These are phyloP conservation scores for Pseudocercospora pini-densiflorae DNA, from an alignment of 2,329 filamentous ascomycete genomes.

Conservation along the genomic window DNA sequence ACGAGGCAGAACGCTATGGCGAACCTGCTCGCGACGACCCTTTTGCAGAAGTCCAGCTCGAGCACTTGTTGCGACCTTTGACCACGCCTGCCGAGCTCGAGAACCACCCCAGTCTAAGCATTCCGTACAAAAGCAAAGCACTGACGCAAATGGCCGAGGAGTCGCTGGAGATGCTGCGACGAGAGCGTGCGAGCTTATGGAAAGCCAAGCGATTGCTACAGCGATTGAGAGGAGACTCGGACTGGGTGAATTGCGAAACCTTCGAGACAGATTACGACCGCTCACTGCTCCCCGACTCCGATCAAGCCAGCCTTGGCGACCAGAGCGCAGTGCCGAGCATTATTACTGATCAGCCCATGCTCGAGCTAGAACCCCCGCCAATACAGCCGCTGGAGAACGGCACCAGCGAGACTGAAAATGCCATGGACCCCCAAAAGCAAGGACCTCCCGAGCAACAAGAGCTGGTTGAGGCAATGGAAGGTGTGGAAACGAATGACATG, in stretches of 20 bases:
- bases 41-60: constrained; percentile 61
- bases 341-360: constrained; percentile 22
- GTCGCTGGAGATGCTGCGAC: constrained; percentile 71
- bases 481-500: constrained; percentile 30
- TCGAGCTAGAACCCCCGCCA: constrained; percentile 15
- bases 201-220: constrained; percentile 75
- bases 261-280: constrained; percentile 58
- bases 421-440: constrained; percentile 20
- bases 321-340: constrained; percentile 32
- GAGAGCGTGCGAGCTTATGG: constrained; percentile 74
- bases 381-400: constrained; percentile 7
- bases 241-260: constrained; percentile 62
- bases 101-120: constrained; percentile 73
- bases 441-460: constrained; percentile 8
- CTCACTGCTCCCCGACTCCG: constrained; percentile 36
- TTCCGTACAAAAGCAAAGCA: constrained; percentile 74
- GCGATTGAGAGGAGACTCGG: constrained; percentile 74
- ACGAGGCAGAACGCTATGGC: constrained; percentile 68
- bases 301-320: constrained; percentile 20
- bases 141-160: constrained; percentile 73
- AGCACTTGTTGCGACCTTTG: constrained; percentile 69
- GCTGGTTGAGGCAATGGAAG: constrained; percentile 33
- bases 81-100: constrained; percentile 76
- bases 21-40: constrained; percentile 72
- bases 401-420: constrained; percentile 12